Base-by-base conservation (phyloP, 2,329 filamentous ascomycete genomes). In the Teratosphaeria pseudoeucalypti region DNA sequence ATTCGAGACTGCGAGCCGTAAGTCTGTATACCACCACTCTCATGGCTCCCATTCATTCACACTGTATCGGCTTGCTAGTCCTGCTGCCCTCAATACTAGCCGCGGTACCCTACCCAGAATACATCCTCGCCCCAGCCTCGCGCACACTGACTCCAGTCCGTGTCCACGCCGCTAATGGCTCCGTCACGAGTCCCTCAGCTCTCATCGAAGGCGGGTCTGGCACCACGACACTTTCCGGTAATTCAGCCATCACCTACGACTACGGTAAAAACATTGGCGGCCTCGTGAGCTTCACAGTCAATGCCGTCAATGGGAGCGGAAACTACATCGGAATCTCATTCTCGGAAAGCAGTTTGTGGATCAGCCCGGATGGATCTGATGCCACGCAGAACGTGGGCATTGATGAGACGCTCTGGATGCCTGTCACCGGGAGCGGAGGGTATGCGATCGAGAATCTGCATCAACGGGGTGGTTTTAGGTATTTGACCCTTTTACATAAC, bases 391-490 rank as follows among this genome's bases (percentile, higher is more conserved):
- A 64, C 16, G 61, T 71, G 0, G 71, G 66, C 3, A 72, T 77
- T n/a, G 79, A 82, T 56, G 73, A 75, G 53, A 73, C 74, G 0
- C 69, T 82, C 0, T 81, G 77, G 77, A 79, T 79, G 58, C 64
- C 71, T 10, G 62, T 73, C 5, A 71, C 72, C 6, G 68, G 68
- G 1, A 61, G 68, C 0, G 71, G 70, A 10, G 73, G 63, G 5
- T 77, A 76, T 58, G 70, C 67, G 5, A 77, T 80, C 73, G 76
- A 76, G 0, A 71, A 77, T 57, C 66, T 67, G 34, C 23, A 54
- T 54, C 69, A 81, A 57, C 73, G 80, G 6, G 79, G 80, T 9
- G 79, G 78, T 1, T 82, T 82, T 63, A 74, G 79, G n/a, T 82
- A 82, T 61, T 65, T 82, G 61, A 81, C 76, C 1, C 58, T 77